Evolutionary conservation across 2,329 filamentous ascomycete genomes (phyloP).

Genomic region (Neoscytalidium dimidiatum): DNA sequence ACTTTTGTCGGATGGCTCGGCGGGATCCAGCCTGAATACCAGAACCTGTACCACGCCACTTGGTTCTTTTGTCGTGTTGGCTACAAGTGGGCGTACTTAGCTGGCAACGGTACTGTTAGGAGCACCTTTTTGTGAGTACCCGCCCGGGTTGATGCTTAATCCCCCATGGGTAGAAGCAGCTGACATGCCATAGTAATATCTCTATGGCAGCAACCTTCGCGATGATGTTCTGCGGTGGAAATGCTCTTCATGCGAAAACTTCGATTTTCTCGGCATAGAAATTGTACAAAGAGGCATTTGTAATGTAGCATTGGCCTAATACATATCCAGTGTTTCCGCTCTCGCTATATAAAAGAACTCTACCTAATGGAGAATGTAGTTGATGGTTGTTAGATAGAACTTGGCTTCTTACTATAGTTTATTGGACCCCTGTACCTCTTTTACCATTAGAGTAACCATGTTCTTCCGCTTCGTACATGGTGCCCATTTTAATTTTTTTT

Average conservation of each 20-base stretch:
- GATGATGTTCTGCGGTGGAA: conserved; percentile 8
- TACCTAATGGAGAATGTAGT: no score
- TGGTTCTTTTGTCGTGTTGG: conserved; percentile 2
- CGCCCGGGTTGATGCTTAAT: background rate
- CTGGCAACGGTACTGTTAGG: background rate
- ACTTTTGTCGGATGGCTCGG: conserved; percentile 11
- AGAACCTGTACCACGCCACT: background rate
- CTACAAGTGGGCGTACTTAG: conserved; percentile 16
- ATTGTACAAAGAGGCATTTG: no score
- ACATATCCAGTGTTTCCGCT: no score
- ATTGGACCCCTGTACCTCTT: no score
- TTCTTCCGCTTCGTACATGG: no score
- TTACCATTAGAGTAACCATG: no score
- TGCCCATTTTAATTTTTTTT: no score
- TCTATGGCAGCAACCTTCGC: background rate
- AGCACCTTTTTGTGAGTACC: background rate
- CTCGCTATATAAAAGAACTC: no score
- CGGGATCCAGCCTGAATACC: background rate
- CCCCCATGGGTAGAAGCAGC: background rate
- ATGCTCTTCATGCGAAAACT: conserved; percentile 5
- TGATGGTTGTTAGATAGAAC: no score
- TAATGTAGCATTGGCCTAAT: no score
- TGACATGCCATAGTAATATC: background rate
- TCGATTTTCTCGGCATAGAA: background rate
- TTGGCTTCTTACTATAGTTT: no score